phyloP scores from a whole-genome alignment of 129 eudicot species.

The Pseudognaphalium luteoalbum region DNA sequence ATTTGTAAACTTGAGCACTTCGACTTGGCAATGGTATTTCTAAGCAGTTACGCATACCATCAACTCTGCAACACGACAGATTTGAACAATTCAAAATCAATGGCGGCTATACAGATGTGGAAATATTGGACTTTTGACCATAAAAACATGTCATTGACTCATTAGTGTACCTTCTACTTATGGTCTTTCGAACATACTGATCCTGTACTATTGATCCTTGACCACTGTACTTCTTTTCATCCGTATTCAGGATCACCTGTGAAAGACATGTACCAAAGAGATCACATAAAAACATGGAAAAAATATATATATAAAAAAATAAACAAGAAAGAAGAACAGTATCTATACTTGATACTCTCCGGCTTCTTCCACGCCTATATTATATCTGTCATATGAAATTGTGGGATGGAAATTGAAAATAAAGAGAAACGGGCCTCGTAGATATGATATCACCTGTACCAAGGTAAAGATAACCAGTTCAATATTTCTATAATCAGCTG shows the following conservation, averaged over 20 bases:
- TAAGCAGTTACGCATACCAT: conserved; percentile 72
- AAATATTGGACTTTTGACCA: not conserved
- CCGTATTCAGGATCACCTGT: conserved; percentile 74
- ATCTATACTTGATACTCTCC: conserved; percentile 91
- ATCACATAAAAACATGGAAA: not conserved
- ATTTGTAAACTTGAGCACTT: conserved; percentile 80
- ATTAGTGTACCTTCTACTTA: conserved; percentile 56
- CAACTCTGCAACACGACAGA: conserved; percentile 49
- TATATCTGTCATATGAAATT: conserved; percentile 61
- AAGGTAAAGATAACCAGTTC: not conserved
- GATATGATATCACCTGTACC: conserved; percentile 78
- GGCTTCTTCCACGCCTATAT: conserved; percentile 95
- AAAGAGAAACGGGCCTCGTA: conserved; percentile 87
- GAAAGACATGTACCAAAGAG: conserved; percentile 9
- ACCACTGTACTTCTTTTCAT: conserved; percentile 84
- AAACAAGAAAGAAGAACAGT: not conserved
- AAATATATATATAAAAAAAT: not conserved
- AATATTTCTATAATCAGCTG: not conserved
- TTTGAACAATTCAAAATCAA: not conserved
- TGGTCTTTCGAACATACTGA: conserved; percentile 62
- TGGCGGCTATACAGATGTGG: not conserved
- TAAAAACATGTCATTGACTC: not conserved
- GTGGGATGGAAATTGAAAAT: conserved; percentile 86
- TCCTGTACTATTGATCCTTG: conserved; percentile 55
- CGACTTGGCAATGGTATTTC: conserved; percentile 80